Evolutionary conservation across 345 rosid species (phyloP), one percentile per base, ranked within the genome.

Genomic region (Populus nigra): DNA sequence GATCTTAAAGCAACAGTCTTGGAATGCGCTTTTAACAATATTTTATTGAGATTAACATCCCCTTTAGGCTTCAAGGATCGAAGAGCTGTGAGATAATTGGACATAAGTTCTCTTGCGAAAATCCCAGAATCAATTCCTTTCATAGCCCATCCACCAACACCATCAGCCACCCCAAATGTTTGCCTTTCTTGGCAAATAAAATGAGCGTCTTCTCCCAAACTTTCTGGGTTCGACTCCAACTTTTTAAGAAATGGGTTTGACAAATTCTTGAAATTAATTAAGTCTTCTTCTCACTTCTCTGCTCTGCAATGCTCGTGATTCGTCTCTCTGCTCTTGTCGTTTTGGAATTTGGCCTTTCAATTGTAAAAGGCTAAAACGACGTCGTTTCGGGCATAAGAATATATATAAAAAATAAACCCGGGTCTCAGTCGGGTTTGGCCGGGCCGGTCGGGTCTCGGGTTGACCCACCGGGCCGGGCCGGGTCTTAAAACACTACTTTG

Each of bases 151-250:
- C 78, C 76, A 2, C 85, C 78, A 20, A 79, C 80, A 8, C 83
- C 85, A 63, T 83, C 85, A 13, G 80, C 80, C 4, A 83, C 75
- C 2, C 83, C 83, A 5, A 83, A 22, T 9, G 75, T 23, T 5
- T 69, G 47, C 69, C 69, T 38, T 11, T 53, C 73, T 29, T 17
- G 20, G 41, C 27, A 63, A 3, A 79, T 3, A 27, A 83, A 83
- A 61, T 76, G 80, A 0, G 83, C 83, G 13, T 83, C 85, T 15
- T 79, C 76, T 8, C 85, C 81, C 1, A 49, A 4, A 49, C 55
- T 49, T 17, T 2, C 20, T 3, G 82, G 73, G 16, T 45, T 69
- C 1, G n/a, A 20, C 3, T 39, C 7, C 27, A 27, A 27, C 27
- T 27, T 27, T 27, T 27, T 27, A 27, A 27, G 27, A 27, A 27